These are phyloP conservation scores for Zoysia pacifica DNA, from an alignment of 176 grass and related monocot species.

Conservation along the genomic window DNA sequence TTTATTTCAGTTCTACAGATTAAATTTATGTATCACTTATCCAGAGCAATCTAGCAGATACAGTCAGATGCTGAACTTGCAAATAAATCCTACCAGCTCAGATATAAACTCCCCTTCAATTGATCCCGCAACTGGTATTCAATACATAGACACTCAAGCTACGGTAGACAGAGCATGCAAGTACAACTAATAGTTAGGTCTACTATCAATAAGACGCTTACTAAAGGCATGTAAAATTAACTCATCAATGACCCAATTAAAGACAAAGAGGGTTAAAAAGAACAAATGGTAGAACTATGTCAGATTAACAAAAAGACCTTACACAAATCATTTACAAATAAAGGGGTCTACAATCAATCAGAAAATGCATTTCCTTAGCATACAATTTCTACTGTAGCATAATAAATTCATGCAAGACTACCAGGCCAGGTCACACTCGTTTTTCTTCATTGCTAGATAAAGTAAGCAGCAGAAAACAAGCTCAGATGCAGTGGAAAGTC, in stretches of 20 bases:
- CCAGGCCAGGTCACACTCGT: background rate
- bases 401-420: background rate
- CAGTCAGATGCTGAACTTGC: background rate
- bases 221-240: background rate
- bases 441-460: slow-evolving; percentile 28
- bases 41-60: slow-evolving; percentile 30
- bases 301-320: background rate
- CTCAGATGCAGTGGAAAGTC: background rate
- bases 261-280: slow-evolving; percentile 28
- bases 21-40: slow-evolving; percentile 4
- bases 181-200: background rate
- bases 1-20: slow-evolving; percentile 10
- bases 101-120: background rate
- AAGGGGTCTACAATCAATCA: background rate
- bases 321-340: background rate
- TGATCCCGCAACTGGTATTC: background rate
- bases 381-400: background rate
- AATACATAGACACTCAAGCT: slow-evolving; percentile 31
- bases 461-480: slow-evolving; percentile 12
- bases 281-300: background rate
- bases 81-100: slow-evolving; percentile 8
- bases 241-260: slow-evolving; percentile 15
- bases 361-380: background rate
- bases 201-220: background rate
- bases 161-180: background rate